A percentile compares a stretch with the other conserved stretches of the same genome.
These are phyloP conservation scores for Crithidia fasciculata DNA, from an alignment of 208 protist genomes.

Conservation along the genomic window DNA sequence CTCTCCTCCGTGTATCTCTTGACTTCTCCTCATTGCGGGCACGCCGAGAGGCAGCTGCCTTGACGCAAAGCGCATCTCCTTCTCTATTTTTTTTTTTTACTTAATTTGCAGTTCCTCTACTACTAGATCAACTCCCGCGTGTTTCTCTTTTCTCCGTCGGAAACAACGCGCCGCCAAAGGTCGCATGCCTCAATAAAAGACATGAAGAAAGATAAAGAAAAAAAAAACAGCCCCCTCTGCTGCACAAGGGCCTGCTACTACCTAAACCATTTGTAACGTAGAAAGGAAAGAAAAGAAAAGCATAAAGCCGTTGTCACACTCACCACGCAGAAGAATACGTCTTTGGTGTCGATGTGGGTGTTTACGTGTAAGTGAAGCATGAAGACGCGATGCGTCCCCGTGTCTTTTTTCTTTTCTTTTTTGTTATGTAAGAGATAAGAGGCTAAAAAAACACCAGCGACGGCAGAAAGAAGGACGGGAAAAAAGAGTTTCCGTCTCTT, in stretches of 20 bases:
- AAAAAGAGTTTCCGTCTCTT: background rate
- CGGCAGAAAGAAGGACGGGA: background rate
- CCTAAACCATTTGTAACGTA: background rate
- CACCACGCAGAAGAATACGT: background rate
- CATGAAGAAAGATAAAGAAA: background rate
- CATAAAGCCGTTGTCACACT: background rate
- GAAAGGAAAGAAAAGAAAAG: background rate
- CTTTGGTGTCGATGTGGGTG: background rate
- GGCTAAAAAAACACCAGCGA: background rate
- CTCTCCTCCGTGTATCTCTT: too few relatives aligned
- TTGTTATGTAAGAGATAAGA: background rate
- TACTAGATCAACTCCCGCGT: constrained; percentile 3
- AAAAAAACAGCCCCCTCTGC: background rate
- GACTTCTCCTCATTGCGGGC: too few relatives aligned
- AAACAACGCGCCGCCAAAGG: background rate
- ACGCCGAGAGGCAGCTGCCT: too few relatives aligned
- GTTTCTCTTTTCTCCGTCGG: background rate
- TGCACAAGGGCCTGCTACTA: too few relatives aligned
- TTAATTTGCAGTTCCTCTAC: background rate
- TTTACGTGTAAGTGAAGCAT: constrained; percentile 8
- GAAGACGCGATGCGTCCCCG: background rate
- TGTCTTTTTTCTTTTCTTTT: too few relatives aligned
- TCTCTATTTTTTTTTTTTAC: constrained; percentile 3
- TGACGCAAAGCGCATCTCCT: too few relatives aligned
- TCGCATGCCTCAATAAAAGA: background rate